Evolutionary conservation across 2,329 filamentous ascomycete species (phyloP).

Genomic region (Penicillium decumbens): DNA sequence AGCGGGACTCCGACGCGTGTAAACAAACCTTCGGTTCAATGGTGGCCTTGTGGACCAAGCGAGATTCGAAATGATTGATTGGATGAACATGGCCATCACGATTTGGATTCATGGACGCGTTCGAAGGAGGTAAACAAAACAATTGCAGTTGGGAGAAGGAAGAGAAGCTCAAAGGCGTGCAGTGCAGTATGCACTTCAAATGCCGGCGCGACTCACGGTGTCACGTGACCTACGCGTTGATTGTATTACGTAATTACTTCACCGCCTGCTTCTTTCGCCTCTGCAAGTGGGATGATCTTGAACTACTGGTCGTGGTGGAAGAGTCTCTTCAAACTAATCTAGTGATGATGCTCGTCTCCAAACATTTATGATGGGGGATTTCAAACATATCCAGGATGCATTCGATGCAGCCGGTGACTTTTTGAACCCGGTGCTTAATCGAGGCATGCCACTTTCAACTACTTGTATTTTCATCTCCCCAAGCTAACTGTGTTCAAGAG

Average conservation of each 20-base stretch:
- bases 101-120: slow-evolving; percentile 2
- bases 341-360: background rate
- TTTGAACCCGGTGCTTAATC: slow-evolving; percentile 37
- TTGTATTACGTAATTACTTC: slow-evolving; percentile 1
- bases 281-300: background rate
- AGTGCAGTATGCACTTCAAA: slow-evolving; percentile 1
- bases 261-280: background rate
- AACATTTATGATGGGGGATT: slow-evolving; percentile 28
- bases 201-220: slow-evolving; percentile 3
- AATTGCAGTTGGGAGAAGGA: slow-evolving; percentile 1
- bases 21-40: slow-evolving; percentile 17
- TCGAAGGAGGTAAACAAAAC: slow-evolving; percentile 6
- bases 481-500: slow-evolving; percentile 36
- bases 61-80: slow-evolving; percentile 2
- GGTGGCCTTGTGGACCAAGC: slow-evolving; percentile 5
- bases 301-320: background rate
- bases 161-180: background rate
- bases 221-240: slow-evolving; percentile 15
- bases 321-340: background rate
- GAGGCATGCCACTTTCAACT: slow-evolving; percentile 35
- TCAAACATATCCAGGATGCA: slow-evolving; percentile 23
- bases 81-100: slow-evolving; percentile 1
- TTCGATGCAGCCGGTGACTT: slow-evolving; percentile 36
- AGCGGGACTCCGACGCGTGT: slow-evolving; percentile 10
- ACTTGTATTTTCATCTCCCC: background rate